Evolutionary conservation across 805 yeast genomes (phyloP).

Genomic region (Zygosaccharomyces lentus): DNA sequence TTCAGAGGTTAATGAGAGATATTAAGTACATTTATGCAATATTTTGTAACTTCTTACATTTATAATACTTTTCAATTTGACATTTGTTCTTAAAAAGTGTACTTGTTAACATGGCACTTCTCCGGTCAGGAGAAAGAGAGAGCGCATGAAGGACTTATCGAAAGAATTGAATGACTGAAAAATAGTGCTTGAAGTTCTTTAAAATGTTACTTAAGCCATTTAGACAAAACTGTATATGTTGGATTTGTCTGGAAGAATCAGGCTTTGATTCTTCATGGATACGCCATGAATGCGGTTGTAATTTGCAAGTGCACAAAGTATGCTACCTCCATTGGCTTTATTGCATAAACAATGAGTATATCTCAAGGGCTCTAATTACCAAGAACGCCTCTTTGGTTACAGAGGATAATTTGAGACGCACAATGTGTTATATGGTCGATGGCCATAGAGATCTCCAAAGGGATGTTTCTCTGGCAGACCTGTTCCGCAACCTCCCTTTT

Average conservation of each 20-base stretch:
- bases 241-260: conserved; percentile 32
- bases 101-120: background rate
- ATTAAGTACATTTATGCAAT: background rate
- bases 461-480: conserved; percentile 14
- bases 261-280: conserved; percentile 20
- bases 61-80: background rate
- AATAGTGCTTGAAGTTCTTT: background rate
- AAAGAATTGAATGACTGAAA: background rate
- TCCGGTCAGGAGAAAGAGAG: background rate
- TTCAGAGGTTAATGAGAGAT: conserved; percentile 48
- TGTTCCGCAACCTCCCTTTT: conserved; percentile 14
- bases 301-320: conserved; percentile 29
- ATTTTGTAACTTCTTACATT: background rate
- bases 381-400: conserved; percentile 5
- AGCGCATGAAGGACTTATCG: background rate
- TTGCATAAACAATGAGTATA: conserved; percentile 15
- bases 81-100: background rate
- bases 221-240: conserved; percentile 20
- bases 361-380: conserved; percentile 5
- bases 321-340: conserved; percentile 28
- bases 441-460: conserved; percentile 20
- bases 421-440: conserved; percentile 18
- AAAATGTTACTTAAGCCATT: conserved; percentile 1
- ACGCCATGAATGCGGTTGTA: conserved; percentile 30
- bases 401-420: conserved; percentile 15